Percentiles rank a stretch among this genome's conserved stretches.
Evolutionary conservation across 2,329 filamentous ascomycete species (phyloP).

Genomic region (Cladosporium oxysporum): DNA sequence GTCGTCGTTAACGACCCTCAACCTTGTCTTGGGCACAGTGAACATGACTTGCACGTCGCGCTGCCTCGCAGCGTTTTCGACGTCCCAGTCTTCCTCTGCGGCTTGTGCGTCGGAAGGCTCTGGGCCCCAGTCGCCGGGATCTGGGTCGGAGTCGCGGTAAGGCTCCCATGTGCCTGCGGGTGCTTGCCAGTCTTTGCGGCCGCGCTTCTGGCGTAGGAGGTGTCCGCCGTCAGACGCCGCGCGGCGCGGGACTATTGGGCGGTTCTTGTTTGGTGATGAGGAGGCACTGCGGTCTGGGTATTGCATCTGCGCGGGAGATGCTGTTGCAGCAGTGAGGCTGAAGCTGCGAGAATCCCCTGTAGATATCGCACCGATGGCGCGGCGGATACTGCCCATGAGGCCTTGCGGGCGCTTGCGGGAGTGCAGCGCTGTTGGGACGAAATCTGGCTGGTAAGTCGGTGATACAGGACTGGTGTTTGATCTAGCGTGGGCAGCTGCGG

Average conservation of each 20-base stretch:
- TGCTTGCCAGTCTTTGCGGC: constrained; percentile 42
- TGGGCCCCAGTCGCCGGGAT: constrained; percentile 40
- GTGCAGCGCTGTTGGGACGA: constrained; percentile 10
- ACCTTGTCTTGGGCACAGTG: constrained; percentile 81
- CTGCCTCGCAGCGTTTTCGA: constrained; percentile 49
- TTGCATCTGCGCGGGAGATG: constrained; percentile 11
- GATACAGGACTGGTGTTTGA: constrained; percentile 1
- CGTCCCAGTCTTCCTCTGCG: constrained; percentile 52
- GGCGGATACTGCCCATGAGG: constrained; percentile 37
- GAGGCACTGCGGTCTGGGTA: constrained; percentile 26
- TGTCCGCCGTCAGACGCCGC: constrained; percentile 47
- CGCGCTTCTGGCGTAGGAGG: constrained; percentile 42
- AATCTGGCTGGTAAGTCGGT: constrained; percentile 11
- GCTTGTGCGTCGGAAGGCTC: constrained; percentile 28
- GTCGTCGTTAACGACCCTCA: constrained; percentile 87
- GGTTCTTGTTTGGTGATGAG: constrained; percentile 29
- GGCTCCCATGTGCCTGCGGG: constrained; percentile 26
- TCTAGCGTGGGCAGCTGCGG: constrained; percentile 29
- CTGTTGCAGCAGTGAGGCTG: constrained; percentile 29
- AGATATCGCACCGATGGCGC: constrained; percentile 35
- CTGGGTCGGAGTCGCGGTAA: constrained; percentile 36
- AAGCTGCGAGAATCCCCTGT: constrained; percentile 33
- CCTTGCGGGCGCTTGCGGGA: constrained; percentile 24
- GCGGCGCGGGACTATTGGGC: constrained; percentile 38
- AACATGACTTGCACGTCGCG: constrained; percentile 70